phyloP scores from a whole-genome alignment of 164 flowering plant species.

The grape (Vitis vinifera) region DNA sequence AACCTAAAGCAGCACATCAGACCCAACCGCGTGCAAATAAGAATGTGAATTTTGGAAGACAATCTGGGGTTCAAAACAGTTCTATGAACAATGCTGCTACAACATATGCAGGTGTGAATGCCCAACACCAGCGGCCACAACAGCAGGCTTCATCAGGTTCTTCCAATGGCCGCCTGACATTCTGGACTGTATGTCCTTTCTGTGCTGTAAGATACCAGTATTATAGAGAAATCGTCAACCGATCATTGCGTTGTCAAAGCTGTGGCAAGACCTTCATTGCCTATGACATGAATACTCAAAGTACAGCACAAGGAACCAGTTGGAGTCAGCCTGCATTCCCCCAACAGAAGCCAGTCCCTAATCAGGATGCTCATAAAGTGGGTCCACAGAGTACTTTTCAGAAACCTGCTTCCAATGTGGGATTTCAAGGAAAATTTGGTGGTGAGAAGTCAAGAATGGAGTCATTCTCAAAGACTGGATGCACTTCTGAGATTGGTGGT shows the following conservation, averaged over 20 bases:
- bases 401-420: constrained; percentile 10
- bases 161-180: constrained; percentile 18
- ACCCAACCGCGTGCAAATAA: constrained; percentile 23
- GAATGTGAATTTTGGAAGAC: constrained; percentile 13
- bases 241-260: constrained; percentile 25
- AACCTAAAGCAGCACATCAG: constrained; percentile 16
- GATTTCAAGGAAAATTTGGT: constrained; percentile 17
- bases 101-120: constrained; percentile 18
- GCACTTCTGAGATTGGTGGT: constrained; percentile 9
- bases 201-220: constrained; percentile 34
- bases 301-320: constrained; percentile 16
- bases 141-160: constrained; percentile 26
- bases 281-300: constrained; percentile 20
- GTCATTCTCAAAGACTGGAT: constrained; percentile 4
- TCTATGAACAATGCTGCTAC: constrained; percentile 12
- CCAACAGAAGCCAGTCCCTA: constrained; percentile 18
- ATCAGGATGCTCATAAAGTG: constrained; percentile 14
- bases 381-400: constrained; percentile 14
- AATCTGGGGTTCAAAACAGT: constrained; percentile 18
- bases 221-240: constrained; percentile 20
- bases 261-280: constrained; percentile 42
- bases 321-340: constrained; percentile 16
- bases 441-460: constrained; percentile 12
- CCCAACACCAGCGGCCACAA: constrained; percentile 22
- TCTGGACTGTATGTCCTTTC: constrained; percentile 51